phyloP scores from a whole-genome alignment of 192 early-diverging fungal species.

The Rhizoclosmatium globosum region DNA sequence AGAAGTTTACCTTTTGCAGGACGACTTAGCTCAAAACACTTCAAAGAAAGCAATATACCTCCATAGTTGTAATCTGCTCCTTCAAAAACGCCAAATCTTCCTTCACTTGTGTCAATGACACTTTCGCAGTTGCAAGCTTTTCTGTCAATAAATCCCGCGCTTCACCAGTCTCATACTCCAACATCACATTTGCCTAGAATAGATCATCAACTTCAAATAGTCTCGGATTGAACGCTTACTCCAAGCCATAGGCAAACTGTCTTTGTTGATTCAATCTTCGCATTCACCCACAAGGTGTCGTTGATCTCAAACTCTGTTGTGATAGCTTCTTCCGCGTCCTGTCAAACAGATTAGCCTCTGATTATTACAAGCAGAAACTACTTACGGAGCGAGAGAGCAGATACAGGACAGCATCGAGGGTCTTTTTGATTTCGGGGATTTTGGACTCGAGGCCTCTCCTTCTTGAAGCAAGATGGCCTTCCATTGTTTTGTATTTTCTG shows the following conservation, averaged over 20 bases:
- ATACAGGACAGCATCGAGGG: constrained; percentile 85
- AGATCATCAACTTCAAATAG: not conserved
- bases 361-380: not conserved
- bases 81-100: constrained; percentile 94
- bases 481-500: constrained; percentile 99
- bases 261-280: constrained; percentile 77
- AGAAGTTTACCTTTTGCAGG: constrained; percentile 63
- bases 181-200: constrained; percentile 92
- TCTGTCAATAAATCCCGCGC: constrained; percentile 77
- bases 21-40: not conserved
- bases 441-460: constrained; percentile 86
- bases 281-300: constrained; percentile 91
- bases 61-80: constrained; percentile 99
- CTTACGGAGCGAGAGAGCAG: constrained; percentile 55
- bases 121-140: constrained; percentile 80
- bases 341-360: not conserved
- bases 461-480: constrained; percentile 86
- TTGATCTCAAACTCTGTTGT: constrained; percentile 91
- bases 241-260: constrained; percentile 96
- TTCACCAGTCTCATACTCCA: constrained; percentile 92
- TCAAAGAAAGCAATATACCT: constrained; percentile 55
- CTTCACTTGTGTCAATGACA: constrained; percentile 73
- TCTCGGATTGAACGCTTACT: constrained; percentile 52
- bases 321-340: constrained; percentile 72
- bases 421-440: constrained; percentile 97